Conservation (phyloP, 148 eudicot species). For the Vaccinium darrowii region DNA sequence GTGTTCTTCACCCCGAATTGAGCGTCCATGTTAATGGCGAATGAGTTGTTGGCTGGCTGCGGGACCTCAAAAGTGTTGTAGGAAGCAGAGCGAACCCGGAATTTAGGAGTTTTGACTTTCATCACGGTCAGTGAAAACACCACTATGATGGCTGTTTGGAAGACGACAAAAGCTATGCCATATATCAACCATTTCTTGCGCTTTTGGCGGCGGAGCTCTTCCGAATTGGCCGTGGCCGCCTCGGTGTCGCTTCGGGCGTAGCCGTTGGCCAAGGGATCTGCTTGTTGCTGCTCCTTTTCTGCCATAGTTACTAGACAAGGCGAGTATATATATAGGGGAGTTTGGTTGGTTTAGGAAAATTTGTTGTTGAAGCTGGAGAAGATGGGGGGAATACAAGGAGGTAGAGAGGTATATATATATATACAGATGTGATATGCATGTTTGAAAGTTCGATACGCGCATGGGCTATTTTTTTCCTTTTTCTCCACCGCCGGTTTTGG, state of each 20-base stretch:
- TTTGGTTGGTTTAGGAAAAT: neutral
- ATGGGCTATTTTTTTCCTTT: no score
- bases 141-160: neutral
- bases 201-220: slow-evolving; percentile 8
- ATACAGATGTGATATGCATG: no score
- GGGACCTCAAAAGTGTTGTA: neutral
- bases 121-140: neutral
- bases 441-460: no score
- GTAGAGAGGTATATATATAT: neutral
- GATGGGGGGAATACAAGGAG: neutral
- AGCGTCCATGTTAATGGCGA: slow-evolving; percentile 1
- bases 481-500: no score
- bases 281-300: neutral
- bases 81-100: neutral
- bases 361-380: neutral
- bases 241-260: neutral
- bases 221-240: neutral
- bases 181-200: neutral
- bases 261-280: neutral
- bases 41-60: neutral
- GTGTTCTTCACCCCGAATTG: slow-evolving; percentile 23
- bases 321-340: neutral
- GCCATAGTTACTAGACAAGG: neutral
- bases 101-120: slow-evolving; percentile 10
- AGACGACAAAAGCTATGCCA: neutral